Percentiles rank a stretch among this genome's conserved stretches.
These are phyloP conservation scores for Ophiostoma sp. DNA, from an alignment of 2,329 filamentous ascomycete species.

Conservation along the genomic window DNA sequence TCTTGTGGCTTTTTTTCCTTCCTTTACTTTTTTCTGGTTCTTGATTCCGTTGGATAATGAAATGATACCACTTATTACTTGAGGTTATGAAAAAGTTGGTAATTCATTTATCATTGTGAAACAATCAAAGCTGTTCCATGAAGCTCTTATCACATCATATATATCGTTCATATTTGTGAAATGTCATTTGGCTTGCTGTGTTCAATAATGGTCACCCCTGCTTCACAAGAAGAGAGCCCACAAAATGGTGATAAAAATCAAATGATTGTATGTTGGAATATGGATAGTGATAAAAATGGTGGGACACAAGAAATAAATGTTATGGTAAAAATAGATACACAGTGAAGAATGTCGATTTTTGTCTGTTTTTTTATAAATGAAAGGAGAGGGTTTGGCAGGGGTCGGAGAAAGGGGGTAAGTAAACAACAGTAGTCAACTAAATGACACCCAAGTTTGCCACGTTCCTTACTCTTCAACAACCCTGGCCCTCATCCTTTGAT, in stretches of 20 bases:
- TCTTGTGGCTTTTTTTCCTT: background rate
- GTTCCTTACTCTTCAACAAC: background rate
- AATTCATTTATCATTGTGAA: no score
- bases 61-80: constrained; percentile 6
- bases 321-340: constrained; percentile 11
- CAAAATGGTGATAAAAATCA: background rate
- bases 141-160: background rate
- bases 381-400: background rate
- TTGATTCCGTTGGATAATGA: background rate
- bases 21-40: background rate
- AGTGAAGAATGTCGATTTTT: background rate
- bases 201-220: background rate
- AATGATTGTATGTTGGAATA: background rate
- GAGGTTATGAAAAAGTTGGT: background rate
- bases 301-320: background rate
- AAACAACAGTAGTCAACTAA: background rate
- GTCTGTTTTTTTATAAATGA: background rate
- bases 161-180: background rate
- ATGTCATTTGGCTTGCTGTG: background rate
- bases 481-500: background rate
- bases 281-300: background rate
- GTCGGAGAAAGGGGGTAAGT: background rate
- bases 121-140: background rate
- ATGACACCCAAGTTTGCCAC: background rate
- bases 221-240: background rate